Base-by-base conservation (phyloP, 2,329 filamentous ascomycete species). In the Macrophomina tecta region DNA sequence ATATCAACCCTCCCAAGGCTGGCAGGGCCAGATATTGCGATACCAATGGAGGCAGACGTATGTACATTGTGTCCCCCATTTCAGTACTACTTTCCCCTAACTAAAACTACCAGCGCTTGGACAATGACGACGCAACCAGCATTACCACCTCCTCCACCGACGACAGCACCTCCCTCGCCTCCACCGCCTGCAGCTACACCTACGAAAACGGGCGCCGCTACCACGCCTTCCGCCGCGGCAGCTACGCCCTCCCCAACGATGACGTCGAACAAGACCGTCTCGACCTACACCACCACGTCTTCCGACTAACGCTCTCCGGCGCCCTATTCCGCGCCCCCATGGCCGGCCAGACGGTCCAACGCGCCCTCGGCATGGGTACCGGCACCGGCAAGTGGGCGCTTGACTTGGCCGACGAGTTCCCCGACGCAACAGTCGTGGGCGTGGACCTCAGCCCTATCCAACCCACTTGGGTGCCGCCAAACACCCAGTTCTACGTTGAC, bases 361-460 rank as follows among this genome's bases (percentile, higher is more conserved):
- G 46, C 45, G 74, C 76, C 0, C 72, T 77, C 2, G 75, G 77
- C 34, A 69, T 77, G 11, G 74, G 75, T 4, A 74, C 72, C 12
- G 75, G 75, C 38, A 77, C 75, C 2, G 75, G 75, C 4, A 76
- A 76, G 60, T 77, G 75, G 75, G 70, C 76, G 9, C 78, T 78
- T 51, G 73, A 74, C 58, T 68, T 76, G 18, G 72, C 74, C 9
- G 74, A 77, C 42, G 72, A 75, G 45, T 73, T 76, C 58, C 75
- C 76, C 3, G 75, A 72, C 9, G 73, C 74, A 3, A 66, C 69
- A 18, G 72, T 77, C 12, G 69, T 77, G 6, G 75, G 75, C 5
- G 76, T 70, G 16, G 76, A 78, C 60, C 66, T 82, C 76, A 69
- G 78, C 65, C 65, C 65, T 36, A 60, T 68, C 49, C 56, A 68